Percentiles rank a stretch among this genome's conserved stretches.
Evolutionary conservation across 352 stramenopile genomes (phyloP).

Genomic region (Pythium phragmiticola): DNA sequence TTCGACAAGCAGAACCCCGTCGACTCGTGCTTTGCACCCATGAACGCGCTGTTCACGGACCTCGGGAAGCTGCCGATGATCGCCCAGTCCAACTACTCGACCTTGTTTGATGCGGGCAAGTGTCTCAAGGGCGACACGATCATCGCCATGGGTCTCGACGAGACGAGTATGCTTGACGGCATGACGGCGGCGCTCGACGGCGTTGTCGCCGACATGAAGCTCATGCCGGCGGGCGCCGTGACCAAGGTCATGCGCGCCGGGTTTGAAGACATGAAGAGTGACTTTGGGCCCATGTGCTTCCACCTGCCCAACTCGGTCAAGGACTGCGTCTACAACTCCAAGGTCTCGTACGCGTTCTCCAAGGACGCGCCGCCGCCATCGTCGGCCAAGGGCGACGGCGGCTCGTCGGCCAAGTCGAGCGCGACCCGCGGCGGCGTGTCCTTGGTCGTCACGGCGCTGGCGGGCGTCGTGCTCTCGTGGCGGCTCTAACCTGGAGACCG

Average conservation of each 20-base stretch:
- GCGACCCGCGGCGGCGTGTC: neutral
- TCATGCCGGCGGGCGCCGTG: constrained; percentile 19
- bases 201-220: constrained; percentile 26
- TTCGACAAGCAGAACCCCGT: constrained; percentile 29
- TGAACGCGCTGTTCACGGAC: constrained; percentile 37
- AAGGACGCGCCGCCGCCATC: constrained; percentile 16
- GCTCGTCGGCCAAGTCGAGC: neutral
- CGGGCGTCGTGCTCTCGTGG: neutral
- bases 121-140: constrained; percentile 27
- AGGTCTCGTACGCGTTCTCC: constrained; percentile 27
- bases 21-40: constrained; percentile 38
- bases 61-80: constrained; percentile 34
- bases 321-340: constrained; percentile 26
- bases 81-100: constrained; percentile 11
- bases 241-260: constrained; percentile 21
- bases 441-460: neutral
- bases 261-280: constrained; percentile 21
- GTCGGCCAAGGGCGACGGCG: neutral
- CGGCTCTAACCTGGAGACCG: neutral
- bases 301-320: constrained; percentile 26
- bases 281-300: constrained; percentile 33
- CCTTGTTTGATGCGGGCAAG: constrained; percentile 25
- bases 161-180: constrained; percentile 19
- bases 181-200: constrained; percentile 17
- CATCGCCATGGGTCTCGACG: constrained; percentile 13